Evolutionary conservation across 768 basidiomycete genomes (phyloP).

Genomic region (Leucocoprinus birnbaumii): DNA sequence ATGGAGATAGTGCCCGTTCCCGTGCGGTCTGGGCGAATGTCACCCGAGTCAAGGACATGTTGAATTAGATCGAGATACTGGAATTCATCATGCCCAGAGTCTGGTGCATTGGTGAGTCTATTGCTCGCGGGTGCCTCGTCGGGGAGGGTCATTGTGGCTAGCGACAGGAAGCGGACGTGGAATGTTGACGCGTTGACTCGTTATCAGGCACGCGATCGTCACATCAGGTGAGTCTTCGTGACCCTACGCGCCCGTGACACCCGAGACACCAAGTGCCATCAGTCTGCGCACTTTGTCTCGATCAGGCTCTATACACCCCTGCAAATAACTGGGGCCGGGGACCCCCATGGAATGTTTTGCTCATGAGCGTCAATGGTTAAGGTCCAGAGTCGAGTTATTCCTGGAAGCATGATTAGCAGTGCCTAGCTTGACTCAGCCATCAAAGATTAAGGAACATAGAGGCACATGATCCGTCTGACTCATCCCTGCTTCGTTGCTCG

Average conservation of each 20-base stretch:
- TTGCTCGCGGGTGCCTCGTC: neutral
- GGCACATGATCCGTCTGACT: neutral
- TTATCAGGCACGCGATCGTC: conserved; percentile 4
- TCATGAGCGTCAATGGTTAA: too few relatives aligned
- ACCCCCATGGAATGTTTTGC: too few relatives aligned
- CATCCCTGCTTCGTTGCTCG: neutral
- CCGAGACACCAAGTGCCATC: neutral
- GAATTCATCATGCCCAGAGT: conserved; percentile 66
- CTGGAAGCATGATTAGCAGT: too few relatives aligned
- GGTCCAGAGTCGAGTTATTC: too few relatives aligned
- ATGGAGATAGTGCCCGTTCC: conserved; percentile 92
- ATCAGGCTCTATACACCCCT: too few relatives aligned
- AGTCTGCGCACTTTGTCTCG: too few relatives aligned
- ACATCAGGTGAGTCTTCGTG: conserved; percentile 2
- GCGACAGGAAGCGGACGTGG: neutral
- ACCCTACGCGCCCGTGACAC: conserved; percentile 5
- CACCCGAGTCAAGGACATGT: conserved; percentile 73
- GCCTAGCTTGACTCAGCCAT: neutral
- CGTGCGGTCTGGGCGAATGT: conserved; percentile 83
- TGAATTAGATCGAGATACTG: conserved; percentile 88
- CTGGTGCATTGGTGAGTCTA: neutral
- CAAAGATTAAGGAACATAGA: neutral
- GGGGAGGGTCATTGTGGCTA: neutral
- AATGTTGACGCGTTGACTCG: conserved; percentile 1
- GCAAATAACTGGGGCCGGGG: too few relatives aligned